phyloP scores from a whole-genome alignment of 2,329 filamentous ascomycete genomes.

The Sporothrix pallida region DNA sequence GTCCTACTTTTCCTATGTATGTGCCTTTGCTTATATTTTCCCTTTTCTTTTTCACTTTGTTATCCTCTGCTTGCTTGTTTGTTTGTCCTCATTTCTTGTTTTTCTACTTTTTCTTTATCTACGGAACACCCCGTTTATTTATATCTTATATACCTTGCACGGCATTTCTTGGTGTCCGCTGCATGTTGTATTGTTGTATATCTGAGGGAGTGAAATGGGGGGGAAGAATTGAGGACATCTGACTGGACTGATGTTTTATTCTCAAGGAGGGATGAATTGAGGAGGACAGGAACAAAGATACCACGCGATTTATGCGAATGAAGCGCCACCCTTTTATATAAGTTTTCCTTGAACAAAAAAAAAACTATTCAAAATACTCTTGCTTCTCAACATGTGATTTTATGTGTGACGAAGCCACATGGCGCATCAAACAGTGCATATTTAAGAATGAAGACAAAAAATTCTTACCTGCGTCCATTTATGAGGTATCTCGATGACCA shows the following conservation, averaged over 20 bases:
- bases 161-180: too few relatives aligned
- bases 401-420: not conserved
- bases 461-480: too few relatives aligned
- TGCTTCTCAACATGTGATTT: not conserved
- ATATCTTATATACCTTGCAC: not conserved
- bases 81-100: not conserved
- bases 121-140: conserved; percentile 11
- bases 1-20: not conserved
- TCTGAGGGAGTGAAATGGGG: conserved; percentile 9
- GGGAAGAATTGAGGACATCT: not conserved
- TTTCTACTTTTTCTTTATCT: conserved; percentile 7
- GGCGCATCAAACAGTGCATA: not conserved
- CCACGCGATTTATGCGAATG: conserved; percentile 26
- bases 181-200: conserved; percentile 25
- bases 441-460: too few relatives aligned
- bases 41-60: not conserved
- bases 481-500: too few relatives aligned
- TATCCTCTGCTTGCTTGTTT: not conserved
- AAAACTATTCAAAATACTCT: not conserved
- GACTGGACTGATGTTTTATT: not conserved
- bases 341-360: not conserved
- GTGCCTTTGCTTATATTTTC: not conserved
- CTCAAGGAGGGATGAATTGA: not conserved
- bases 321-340: conserved; percentile 21
- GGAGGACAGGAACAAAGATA: conserved; percentile 14